Evolutionary conservation across 2,329 filamentous ascomycete species (phyloP), one percentile per base, ranked within the genome.

Genomic region (Alternaria alternata): DNA sequence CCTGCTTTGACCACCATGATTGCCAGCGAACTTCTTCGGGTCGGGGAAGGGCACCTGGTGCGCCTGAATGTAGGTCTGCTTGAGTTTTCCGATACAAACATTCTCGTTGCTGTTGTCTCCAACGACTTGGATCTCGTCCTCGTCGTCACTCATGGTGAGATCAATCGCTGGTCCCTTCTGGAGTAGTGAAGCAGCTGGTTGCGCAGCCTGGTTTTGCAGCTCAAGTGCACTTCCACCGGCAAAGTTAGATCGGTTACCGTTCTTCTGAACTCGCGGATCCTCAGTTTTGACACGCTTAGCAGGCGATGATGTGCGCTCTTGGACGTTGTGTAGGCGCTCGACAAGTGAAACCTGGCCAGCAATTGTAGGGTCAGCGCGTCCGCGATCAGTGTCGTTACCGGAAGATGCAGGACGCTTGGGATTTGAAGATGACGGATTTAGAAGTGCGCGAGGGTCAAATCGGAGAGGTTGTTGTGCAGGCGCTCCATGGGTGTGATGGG

Each of bases 61-160:
- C 62, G 89, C 90, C 64, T 89, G 88, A 42, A 95, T 82, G 54
- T 82, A 86, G 3, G 88, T 86, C 18, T 84, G 85, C 55, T 92
- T 88, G 20, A 96, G 79, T 79, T 91, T 90, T 42, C 93, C 93
- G 72, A 91, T 93, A 78, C 92, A 96, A 4, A 96, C 90, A 71
- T 92, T 88, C 72, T 92, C 87, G 20, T 88, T 85, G 47, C 83
- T 85, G 30, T 87, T 83, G 57, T 91, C 85, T 42, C 85, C 83
- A 14, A 88, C 77, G 36, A 88, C 81, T 20, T 85, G 78, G 4
- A 88, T 72, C 7, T 90, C 87, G 9, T 90, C 87, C 26, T 88
- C 86, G 43, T 91, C 89, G 44, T 91, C 89, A 60, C 76, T 76
- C 70, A 78, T 75, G 12, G 76, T 78, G 18, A 78, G 61, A 51